phyloP scores from a whole-genome alignment of 2,329 filamentous ascomycete species.

The Sporothrix protearum region DNA sequence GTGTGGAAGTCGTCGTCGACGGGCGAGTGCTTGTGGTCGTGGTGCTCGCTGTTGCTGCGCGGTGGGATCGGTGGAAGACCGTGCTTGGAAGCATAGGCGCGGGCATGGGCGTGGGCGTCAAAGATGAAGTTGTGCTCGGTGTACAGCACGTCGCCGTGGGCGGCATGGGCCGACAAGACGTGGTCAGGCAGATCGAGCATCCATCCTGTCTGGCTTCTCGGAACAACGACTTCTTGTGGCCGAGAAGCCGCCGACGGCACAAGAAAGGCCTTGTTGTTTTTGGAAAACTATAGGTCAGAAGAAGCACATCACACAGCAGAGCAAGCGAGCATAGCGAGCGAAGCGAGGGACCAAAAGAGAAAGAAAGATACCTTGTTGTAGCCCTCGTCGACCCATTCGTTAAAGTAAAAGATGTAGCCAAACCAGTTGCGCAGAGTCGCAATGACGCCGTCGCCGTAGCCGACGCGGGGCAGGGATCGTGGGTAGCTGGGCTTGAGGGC shows the following conservation, averaged over 20 bases:
- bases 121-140: constrained; percentile 44
- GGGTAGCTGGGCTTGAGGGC: constrained; percentile 41
- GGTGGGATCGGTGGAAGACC: not conserved
- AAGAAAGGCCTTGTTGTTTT: constrained; percentile 42
- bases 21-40: not conserved
- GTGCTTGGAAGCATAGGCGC: not conserved
- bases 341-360: too few relatives aligned
- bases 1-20: constrained; percentile 39
- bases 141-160: constrained; percentile 46
- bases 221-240: constrained; percentile 45
- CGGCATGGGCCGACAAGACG: constrained; percentile 41
- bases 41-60: not conserved
- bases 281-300: constrained; percentile 38
- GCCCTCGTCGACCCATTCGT: constrained; percentile 42
- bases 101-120: constrained; percentile 30
- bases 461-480: constrained; percentile 41
- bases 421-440: constrained; percentile 41
- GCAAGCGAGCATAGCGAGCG: not conserved
- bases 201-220: constrained; percentile 44
- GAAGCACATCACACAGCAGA: not conserved
- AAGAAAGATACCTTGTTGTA: constrained; percentile 39
- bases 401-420: constrained; percentile 39
- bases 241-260: constrained; percentile 42
- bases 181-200: constrained; percentile 47
- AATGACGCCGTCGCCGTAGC: constrained; percentile 38